A percentile compares a stretch with the other conserved stretches of the same genome.
These are phyloP conservation scores for Borovskyia barvae DNA, from an alignment of 208 protist species.

Conservation along the genomic window DNA sequence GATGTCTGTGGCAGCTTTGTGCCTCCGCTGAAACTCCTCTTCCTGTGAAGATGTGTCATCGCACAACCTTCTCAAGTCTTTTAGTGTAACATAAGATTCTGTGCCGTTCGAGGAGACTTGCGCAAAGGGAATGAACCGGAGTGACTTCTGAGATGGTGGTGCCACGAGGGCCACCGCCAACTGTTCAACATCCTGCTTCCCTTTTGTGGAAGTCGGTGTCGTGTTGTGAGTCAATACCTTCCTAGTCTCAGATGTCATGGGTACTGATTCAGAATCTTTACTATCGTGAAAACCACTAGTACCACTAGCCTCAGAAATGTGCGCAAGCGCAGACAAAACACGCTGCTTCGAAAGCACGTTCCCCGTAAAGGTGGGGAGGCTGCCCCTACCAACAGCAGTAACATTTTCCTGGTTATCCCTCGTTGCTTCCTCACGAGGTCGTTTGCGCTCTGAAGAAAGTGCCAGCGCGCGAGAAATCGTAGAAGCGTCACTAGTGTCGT, in stretches of 20 bases:
- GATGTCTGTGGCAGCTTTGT: slow-evolving; percentile 45
- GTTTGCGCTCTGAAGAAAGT: slow-evolving; percentile 21
- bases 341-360: too few relatives aligned
- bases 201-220: too few relatives aligned
- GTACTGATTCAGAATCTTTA: background rate
- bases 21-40: slow-evolving; percentile 35
- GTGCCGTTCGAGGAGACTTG: slow-evolving; percentile 24
- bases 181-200: too few relatives aligned
- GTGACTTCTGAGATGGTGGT: background rate
- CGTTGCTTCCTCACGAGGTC: slow-evolving; percentile 17
- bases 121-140: slow-evolving; percentile 67
- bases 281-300: slow-evolving; percentile 1
- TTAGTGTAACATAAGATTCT: slow-evolving; percentile 52
- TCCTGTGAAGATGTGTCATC: slow-evolving; percentile 47
- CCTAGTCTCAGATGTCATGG: background rate
- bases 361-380: too few relatives aligned
- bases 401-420: too few relatives aligned
- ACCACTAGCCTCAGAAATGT: background rate
- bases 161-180: too few relatives aligned
- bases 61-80: slow-evolving; percentile 58
- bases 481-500: background rate
- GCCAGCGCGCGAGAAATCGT: slow-evolving; percentile 22
- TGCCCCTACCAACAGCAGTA: too few relatives aligned
- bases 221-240: too few relatives aligned
- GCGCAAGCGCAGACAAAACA: background rate